Percentiles rank a stretch among this genome's conserved stretches.
Evolutionary conservation across 441 rosid genomes (phyloP).

Genomic region (Pelargonium myrrhifolium): DNA sequence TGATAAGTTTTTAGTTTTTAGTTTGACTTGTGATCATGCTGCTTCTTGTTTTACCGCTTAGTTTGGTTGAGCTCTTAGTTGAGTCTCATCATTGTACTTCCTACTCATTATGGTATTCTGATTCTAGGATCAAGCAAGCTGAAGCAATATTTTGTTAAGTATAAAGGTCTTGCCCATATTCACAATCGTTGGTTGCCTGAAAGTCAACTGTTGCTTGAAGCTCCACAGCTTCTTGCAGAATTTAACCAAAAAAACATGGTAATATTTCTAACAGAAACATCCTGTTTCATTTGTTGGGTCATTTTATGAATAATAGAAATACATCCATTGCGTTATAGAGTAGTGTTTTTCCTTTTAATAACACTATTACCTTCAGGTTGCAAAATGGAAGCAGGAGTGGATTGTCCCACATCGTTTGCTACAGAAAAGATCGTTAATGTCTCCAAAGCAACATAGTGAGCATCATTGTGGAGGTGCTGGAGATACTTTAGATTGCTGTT

Average conservation of each 20-base stretch:
- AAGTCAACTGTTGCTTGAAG: slow-evolving; percentile 35
- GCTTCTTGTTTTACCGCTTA: background rate
- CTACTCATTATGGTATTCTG: slow-evolving; percentile 14
- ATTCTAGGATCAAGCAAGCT: slow-evolving; percentile 25
- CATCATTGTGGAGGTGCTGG: slow-evolving; percentile 5
- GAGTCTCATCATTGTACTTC: too few species aligned
- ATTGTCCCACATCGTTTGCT: slow-evolving; percentile 42
- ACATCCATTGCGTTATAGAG: slow-evolving; percentile 4
- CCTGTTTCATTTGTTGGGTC: background rate
- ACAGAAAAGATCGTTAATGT: slow-evolving; percentile 28
- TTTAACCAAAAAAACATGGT: slow-evolving; percentile 45
- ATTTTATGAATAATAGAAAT: background rate
- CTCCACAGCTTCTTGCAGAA: slow-evolving; percentile 37
- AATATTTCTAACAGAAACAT: slow-evolving; percentile 4
- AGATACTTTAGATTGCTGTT: slow-evolving; percentile 19
- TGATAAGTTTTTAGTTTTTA: background rate
- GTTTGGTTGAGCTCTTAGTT: too few species aligned
- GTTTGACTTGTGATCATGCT: background rate
- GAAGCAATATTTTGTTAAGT: slow-evolving; percentile 39
- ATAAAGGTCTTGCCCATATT: slow-evolving; percentile 48
- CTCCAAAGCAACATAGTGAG: slow-evolving; percentile 23
- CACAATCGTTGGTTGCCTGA: slow-evolving; percentile 47
- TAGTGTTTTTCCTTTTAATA: background rate
- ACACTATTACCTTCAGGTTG: slow-evolving; percentile 25
- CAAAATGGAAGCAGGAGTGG: slow-evolving; percentile 43